phyloP scores from a whole-genome alignment of 2,329 filamentous ascomycete genomes.

The Aspergillus persii region DNA sequence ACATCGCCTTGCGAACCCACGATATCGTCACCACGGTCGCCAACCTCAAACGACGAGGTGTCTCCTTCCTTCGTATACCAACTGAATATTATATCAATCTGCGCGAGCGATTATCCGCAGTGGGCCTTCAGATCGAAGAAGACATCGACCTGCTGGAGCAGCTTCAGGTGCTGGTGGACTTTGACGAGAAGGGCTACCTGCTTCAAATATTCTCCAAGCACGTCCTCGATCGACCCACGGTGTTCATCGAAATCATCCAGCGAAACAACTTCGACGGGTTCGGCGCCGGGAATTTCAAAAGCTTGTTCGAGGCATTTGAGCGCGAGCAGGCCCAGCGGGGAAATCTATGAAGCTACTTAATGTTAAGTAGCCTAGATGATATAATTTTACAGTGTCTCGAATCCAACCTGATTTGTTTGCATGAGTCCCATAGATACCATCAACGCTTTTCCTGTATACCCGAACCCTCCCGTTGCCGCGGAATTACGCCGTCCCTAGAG shows the following conservation, averaged over 20 bases:
- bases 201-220: slow-evolving; percentile 74
- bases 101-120: slow-evolving; percentile 63
- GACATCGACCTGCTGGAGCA: slow-evolving; percentile 71
- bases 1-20: slow-evolving; percentile 65
- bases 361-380: too few species aligned
- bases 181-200: slow-evolving; percentile 84
- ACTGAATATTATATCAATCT: slow-evolving; percentile 77
- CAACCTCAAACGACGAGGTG: not conserved
- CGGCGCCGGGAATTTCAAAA: slow-evolving; percentile 90
- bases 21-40: not conserved
- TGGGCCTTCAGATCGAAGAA: slow-evolving; percentile 61
- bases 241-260: slow-evolving; percentile 93
- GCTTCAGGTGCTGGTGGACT: slow-evolving; percentile 84
- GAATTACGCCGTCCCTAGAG: not conserved
- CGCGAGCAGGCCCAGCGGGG: not conserved
- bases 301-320: slow-evolving; percentile 70
- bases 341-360: not conserved
- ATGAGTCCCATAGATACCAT: too few species aligned
- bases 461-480: not conserved
- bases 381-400: too few species aligned
- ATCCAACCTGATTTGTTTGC: too few species aligned
- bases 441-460: not conserved
- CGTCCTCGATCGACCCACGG: slow-evolving; percentile 85
- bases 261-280: slow-evolving; percentile 84
- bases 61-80: slow-evolving; percentile 53